Percentiles rank a stretch among this genome's conserved stretches.
Conservation (phyloP, 495 filamentous ascomycete genomes). For the Hypoxylon crocopeplum region DNA sequence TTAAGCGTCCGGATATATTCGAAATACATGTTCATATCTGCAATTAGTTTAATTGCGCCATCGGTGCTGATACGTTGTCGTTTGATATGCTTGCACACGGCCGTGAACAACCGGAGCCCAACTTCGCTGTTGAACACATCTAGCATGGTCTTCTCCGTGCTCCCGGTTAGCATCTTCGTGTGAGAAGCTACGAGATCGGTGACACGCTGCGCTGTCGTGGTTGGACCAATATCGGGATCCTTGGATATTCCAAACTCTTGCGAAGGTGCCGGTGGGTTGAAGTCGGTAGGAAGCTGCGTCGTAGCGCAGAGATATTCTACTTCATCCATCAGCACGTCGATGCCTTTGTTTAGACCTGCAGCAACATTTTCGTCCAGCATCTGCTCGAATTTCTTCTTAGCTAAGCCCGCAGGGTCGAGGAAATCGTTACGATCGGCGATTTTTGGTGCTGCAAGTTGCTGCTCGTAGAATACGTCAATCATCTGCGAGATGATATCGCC, state of each 20-base stretch:
- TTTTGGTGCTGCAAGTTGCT: conserved; percentile 82
- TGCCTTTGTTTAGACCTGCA: conserved; percentile 93
- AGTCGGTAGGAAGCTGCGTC: conserved; percentile 84
- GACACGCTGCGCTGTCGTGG: conserved; percentile 75
- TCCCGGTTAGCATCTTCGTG: conserved; percentile 88
- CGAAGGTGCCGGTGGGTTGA: conserved; percentile 67
- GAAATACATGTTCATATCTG: conserved; percentile 94
- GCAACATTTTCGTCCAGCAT: conserved; percentile 98
- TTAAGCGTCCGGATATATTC: conserved; percentile 80
- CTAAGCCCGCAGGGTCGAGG: conserved; percentile 84
- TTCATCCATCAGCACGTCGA: conserved; percentile 98
- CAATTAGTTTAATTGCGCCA: conserved; percentile 91
- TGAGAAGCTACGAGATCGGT: conserved; percentile 87
- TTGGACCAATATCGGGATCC: conserved; percentile 78
- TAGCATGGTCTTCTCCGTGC: conserved; percentile 94
- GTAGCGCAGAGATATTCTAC: conserved; percentile 95
- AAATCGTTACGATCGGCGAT: conserved; percentile 95
- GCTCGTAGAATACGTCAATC: conserved; percentile 98
- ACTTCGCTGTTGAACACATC: conserved; percentile 99
- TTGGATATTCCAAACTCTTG: conserved; percentile 21
- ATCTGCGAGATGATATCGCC: conserved; percentile 98
- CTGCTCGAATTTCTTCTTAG: conserved; percentile 98
- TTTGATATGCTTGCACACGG: conserved; percentile 95
- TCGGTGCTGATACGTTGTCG: conserved; percentile 89
- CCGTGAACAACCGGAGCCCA: conserved; percentile 86